Conservation (phyloP, 129 eudicot species). For the Flaveria sonorensis region DNA sequence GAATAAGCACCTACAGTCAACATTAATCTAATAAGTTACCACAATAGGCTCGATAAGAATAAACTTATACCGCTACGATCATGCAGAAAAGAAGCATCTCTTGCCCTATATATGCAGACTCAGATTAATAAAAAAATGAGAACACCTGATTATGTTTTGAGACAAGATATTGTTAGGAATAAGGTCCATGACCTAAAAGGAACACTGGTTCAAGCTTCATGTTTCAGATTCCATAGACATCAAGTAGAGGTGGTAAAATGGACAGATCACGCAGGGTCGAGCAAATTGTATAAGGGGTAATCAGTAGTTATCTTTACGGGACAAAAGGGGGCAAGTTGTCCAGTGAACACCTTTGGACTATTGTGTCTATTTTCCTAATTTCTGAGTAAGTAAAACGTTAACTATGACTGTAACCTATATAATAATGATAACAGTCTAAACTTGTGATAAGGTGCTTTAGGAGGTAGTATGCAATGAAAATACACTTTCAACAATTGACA, state of each 20-base stretch:
- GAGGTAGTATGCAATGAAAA: neutral
- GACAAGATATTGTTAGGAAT: neutral
- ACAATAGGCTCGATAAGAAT: neutral
- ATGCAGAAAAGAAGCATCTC: neutral
- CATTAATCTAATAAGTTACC: constrained; percentile 7
- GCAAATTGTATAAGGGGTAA: neutral
- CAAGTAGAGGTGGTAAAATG: neutral
- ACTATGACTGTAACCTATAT: neutral
- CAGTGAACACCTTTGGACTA: neutral
- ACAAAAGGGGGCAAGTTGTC: neutral
- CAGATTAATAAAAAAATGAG: neutral
- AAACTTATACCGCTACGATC: neutral
- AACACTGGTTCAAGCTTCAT: neutral
- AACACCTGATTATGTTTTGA: neutral
- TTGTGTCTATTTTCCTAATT: neutral
- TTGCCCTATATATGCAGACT: neutral
- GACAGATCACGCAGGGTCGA: neutral
- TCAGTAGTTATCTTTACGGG: neutral
- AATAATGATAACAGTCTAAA: neutral
- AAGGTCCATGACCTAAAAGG: neutral
- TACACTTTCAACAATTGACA: neutral
- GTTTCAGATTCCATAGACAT: neutral
- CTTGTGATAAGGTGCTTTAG: neutral
- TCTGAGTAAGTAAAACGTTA: neutral
- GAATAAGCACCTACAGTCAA: neutral